These are phyloP conservation scores for Rhodocollybia butyracea DNA, from an alignment of 768 basidiomycete species.

Conservation along the genomic window DNA sequence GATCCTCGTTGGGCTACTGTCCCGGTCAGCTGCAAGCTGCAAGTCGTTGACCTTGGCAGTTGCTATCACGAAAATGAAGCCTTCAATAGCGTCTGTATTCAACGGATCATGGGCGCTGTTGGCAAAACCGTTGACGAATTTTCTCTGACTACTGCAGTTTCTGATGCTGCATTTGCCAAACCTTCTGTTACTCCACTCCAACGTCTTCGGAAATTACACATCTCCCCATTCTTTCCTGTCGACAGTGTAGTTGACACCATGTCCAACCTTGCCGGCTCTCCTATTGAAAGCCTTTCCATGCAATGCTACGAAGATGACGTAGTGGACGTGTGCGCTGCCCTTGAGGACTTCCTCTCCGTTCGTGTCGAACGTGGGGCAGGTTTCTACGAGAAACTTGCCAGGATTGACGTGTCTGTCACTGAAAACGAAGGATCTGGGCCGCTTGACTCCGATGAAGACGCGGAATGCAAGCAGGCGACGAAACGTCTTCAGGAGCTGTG, in stretches of 20 bases:
- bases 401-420: conserved; percentile 48
- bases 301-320: conserved; percentile 64
- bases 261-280: conserved; percentile 53
- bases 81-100: conserved; percentile 51
- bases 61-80: conserved; percentile 52
- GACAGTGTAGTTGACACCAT: conserved; percentile 59
- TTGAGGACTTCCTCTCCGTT: conserved; percentile 53
- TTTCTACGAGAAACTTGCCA: conserved; percentile 47
- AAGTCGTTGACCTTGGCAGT: conserved; percentile 55
- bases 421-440: conserved; percentile 26
- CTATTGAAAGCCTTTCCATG: conserved; percentile 54
- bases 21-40: conserved; percentile 47
- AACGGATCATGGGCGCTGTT: conserved; percentile 59
- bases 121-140: conserved; percentile 54
- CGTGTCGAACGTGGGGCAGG: conserved; percentile 45
- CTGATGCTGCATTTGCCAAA: conserved; percentile 40
- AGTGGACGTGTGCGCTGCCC: conserved; percentile 53
- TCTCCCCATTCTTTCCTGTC: conserved; percentile 59
- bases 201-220: conserved; percentile 52
- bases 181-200: conserved; percentile 42
- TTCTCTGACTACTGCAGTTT: conserved; percentile 47
- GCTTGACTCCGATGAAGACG: conserved; percentile 32
- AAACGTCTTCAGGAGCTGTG: conserved; percentile 47
- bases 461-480: conserved; percentile 37
- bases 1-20: conserved; percentile 54